phyloP scores from a whole-genome alignment of 768 basidiomycete genomes.

The Hysterangium stoloniferum region DNA sequence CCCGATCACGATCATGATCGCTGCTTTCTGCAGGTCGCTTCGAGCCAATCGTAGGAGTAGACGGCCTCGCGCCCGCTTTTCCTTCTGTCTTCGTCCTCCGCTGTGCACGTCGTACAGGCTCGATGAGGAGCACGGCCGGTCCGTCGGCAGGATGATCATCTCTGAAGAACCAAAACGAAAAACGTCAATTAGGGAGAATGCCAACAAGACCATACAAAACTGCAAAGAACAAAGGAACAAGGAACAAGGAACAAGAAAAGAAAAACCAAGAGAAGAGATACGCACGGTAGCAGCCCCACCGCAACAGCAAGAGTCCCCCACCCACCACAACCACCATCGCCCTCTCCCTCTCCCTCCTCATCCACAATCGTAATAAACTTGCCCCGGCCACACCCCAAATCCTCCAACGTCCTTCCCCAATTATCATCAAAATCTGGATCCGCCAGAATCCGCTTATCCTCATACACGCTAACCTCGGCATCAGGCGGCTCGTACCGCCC shows the following conservation, averaged over 20 bases:
- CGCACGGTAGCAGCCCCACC: constrained; percentile 64
- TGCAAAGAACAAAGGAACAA: no score
- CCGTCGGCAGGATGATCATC: constrained; percentile 46
- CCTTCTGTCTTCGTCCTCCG: constrained; percentile 27
- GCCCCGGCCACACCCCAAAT: constrained; percentile 70
- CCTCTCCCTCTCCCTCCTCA: constrained; percentile 78
- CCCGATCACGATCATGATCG: constrained; percentile 46
- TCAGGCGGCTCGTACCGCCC: constrained; percentile 28
- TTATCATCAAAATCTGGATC: constrained; percentile 97
- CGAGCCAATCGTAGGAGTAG: no score
- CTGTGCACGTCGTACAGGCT: constrained; percentile 53
- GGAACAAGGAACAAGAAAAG: constrained; percentile 8
- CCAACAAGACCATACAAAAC: no score
- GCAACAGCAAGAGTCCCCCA: constrained; percentile 65
- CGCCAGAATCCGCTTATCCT: constrained; percentile 78
- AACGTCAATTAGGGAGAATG: no score
- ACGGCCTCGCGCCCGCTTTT: no score
- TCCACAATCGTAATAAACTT: constrained; percentile 87
- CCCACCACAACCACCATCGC: no score
- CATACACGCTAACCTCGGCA: constrained; percentile 73
- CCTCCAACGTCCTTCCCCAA: constrained; percentile 67
- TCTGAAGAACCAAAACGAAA: constrained; percentile 36
- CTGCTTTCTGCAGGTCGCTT: constrained; percentile 51
- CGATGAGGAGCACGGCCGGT: constrained; percentile 54
- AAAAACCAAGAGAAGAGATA: constrained; percentile 15